phyloP scores from a whole-genome alignment of 352 stramenopile species.

The Globisporangium radiosum region DNA sequence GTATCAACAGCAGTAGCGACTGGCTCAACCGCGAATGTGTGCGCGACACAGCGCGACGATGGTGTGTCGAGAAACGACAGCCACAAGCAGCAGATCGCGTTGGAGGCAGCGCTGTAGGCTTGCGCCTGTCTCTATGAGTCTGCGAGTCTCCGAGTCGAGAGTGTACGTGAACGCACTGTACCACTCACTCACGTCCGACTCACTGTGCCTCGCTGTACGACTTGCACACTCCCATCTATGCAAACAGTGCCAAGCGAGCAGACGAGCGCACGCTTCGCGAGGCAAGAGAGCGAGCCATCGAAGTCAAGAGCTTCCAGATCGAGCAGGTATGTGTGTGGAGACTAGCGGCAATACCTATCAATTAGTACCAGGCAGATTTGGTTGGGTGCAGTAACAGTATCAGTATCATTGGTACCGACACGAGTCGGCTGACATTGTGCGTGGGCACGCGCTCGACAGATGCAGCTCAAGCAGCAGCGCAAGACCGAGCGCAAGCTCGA shows the following conservation, averaged over 20 bases:
- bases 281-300: conserved; percentile 4
- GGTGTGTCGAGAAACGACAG: not conserved
- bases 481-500: conserved; percentile 24
- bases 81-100: conserved; percentile 8
- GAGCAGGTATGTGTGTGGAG: conserved; percentile 7
- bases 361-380: not conserved
- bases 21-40: not conserved
- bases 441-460: conserved; percentile 11
- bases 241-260: conserved; percentile 5
- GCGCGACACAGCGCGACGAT: conserved; percentile 3
- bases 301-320: conserved; percentile 15
- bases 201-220: not conserved
- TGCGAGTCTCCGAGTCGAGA: too few relatives aligned
- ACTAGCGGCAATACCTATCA: too few relatives aligned
- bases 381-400: not conserved
- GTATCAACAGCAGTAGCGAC: not conserved
- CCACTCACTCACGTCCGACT: too few relatives aligned
- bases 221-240: not conserved
- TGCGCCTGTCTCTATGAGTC: too few relatives aligned
- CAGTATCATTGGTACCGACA: too few relatives aligned
- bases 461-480: conserved; percentile 13
- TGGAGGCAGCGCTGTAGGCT: conserved; percentile 5
- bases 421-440: too few relatives aligned
- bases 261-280: conserved; percentile 7
- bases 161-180: too few relatives aligned